A percentile compares a stretch with the other conserved stretches of the same genome.
Evolutionary conservation across 371 early-diverging fungal species (phyloP).

Genomic region (Rhizopus stolonifer): DNA sequence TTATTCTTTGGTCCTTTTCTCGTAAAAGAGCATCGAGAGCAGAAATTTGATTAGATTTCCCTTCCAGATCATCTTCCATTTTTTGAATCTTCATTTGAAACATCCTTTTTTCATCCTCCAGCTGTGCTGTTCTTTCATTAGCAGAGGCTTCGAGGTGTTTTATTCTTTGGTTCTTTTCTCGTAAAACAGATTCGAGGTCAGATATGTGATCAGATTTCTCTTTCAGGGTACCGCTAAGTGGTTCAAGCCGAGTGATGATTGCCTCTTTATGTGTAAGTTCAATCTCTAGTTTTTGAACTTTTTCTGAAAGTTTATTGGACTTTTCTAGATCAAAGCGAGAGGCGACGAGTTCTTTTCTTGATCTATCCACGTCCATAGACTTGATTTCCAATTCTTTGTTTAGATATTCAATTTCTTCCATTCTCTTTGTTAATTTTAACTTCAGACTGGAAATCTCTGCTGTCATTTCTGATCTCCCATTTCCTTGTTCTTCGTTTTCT

Average conservation of each 20-base stretch:
- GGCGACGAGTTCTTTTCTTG: neutral
- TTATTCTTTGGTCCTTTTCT: conserved; percentile 8
- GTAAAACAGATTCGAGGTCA: neutral
- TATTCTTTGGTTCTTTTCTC: conserved; percentile 7
- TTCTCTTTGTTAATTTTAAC: neutral
- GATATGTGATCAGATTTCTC: neutral
- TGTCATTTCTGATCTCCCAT: conserved; percentile 6
- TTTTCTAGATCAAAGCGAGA: neutral
- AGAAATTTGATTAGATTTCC: too few species aligned
- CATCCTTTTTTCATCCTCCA: too few species aligned
- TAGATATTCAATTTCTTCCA: neutral
- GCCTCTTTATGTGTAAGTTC: conserved; percentile 5
- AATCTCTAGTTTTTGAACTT: conserved; percentile 2
- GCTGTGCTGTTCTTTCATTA: neutral
- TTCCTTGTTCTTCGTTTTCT: conserved; percentile 1
- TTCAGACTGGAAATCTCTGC: neutral
- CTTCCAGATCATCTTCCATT: conserved; percentile 1
- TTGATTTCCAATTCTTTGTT: neutral
- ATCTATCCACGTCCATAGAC: neutral
- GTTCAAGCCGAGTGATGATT: neutral
- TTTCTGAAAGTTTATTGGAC: neutral
- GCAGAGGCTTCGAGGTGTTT: neutral
- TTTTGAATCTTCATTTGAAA: neutral
- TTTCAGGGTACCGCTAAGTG: neutral
- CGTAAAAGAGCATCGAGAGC: neutral